Percentiles rank a stretch among this genome's conserved stretches.
These are phyloP conservation scores for Exutisphaerella laricina DNA, from an alignment of 2,329 filamentous ascomycete genomes.

Conservation along the genomic window DNA sequence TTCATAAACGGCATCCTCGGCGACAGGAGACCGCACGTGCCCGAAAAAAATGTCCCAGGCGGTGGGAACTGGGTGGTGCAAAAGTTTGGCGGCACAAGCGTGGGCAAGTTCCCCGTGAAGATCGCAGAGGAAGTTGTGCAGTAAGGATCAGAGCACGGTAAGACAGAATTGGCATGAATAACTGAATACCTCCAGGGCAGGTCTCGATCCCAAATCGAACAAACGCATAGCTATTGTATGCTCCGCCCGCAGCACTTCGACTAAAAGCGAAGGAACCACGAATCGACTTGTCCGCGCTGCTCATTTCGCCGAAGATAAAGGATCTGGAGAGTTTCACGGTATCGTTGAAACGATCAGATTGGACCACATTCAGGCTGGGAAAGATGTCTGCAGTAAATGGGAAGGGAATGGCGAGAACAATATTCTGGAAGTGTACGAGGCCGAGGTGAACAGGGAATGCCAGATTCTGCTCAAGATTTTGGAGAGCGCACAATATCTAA, in stretches of 20 bases:
- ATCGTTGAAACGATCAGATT: slow-evolving; percentile 75
- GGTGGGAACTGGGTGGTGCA: slow-evolving; percentile 71
- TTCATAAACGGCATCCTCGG: slow-evolving; percentile 23
- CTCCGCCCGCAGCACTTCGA: slow-evolving; percentile 88
- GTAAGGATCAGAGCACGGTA: too few species aligned
- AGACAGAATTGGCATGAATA: too few species aligned
- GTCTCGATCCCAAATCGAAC: slow-evolving; percentile 45
- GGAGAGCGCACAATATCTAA: slow-evolving; percentile 55
- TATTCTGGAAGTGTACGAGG: slow-evolving; percentile 51
- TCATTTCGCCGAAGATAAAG: slow-evolving; percentile 39
- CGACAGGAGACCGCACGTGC: slow-evolving; percentile 36
- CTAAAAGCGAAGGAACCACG: slow-evolving; percentile 91
- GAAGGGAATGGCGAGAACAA: slow-evolving; percentile 25
- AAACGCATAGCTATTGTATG: slow-evolving; percentile 88
- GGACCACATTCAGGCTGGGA: slow-evolving; percentile 73
- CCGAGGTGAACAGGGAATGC: slow-evolving; percentile 72
- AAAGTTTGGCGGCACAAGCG: slow-evolving; percentile 92
- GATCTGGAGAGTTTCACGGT: slow-evolving; percentile 55
- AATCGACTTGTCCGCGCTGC: slow-evolving; percentile 59
- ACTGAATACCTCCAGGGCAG: slow-evolving; percentile 36
- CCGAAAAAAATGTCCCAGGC: slow-evolving; percentile 46
- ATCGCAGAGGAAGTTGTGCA: slow-evolving; percentile 58
- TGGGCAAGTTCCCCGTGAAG: slow-evolving; percentile 78
- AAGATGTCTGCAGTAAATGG: slow-evolving; percentile 37
- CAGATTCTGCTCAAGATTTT: slow-evolving; percentile 70